Evolutionary conservation across 2,329 filamentous ascomycete species (phyloP), one percentile per base, ranked within the genome.

Genomic region (Colletotrichum sp.): DNA sequence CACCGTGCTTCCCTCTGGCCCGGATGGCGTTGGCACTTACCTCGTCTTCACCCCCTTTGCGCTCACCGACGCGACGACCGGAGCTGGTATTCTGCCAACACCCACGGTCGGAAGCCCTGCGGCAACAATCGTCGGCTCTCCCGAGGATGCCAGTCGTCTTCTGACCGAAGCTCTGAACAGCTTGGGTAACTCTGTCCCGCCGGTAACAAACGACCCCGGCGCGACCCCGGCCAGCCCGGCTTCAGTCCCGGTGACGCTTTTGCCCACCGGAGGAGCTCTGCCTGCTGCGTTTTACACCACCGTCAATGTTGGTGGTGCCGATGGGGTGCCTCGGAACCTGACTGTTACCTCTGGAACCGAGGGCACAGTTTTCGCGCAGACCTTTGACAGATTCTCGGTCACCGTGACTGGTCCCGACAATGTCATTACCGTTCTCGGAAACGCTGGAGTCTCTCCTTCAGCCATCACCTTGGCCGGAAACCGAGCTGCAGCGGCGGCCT

Each of bases 1-100:
- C 34, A 76, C 73, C 3, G 59, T 76, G 21, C 71, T 65, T 8
- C 73, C 73, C 21, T 69, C 73, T 3, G 70, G 64, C 15, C 39
- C 70, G 7, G 70, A 64, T 24, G 73, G 73, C 34, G 32, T 73
- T 4, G 73, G 73, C 9, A 73, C 73, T 18, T 76, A 76, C 24
- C 36, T 76, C 24, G 70, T 76, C 26, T 76, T 73, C 59, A 76
- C 73, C 6, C 73, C 73, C 2, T 74, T 60, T 9, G 39, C 32
- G 12, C 10, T 13, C 6, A 34, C 57, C 6, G 73, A 60, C 7
- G 30, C 64, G 8, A 65, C 70, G 4, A 59, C 71, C 15, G 73
- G 70, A 18, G 28, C 30, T 15, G 44, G 39, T 18, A 34, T 71
- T 21, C 72, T 69, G 4, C 59, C 49, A 12, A 36, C 70, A 5